Evolutionary conservation across 2,329 filamentous ascomycete genomes (phyloP), one percentile per base, ranked within the genome.

Genomic region (Huntiella bhutanensis): DNA sequence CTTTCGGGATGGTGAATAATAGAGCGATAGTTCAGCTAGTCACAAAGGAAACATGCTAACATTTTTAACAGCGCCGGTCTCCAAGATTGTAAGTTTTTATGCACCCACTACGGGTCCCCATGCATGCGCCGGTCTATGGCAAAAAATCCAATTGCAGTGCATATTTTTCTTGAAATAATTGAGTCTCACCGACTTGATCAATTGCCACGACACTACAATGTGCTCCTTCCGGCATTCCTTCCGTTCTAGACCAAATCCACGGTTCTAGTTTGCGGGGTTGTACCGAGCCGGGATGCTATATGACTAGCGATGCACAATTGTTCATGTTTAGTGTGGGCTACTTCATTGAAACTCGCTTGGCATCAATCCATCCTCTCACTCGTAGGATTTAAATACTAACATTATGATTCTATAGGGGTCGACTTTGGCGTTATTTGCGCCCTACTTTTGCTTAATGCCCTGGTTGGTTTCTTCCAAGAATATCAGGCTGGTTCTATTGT

Each of bases 341-440:
- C 17, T 8, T 3, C 2, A 4, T 4, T 1, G 17, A 19, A 19
- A 2, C 4, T 19, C 4, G 1, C 17, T 1, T 19, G 1, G 2
- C 17, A 19, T 3, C 4, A 19, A 5, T n/a, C n/a, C n/a, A n/a
- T n/a, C n/a, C n/a, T n/a, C n/a, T n/a, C n/a, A n/a, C n/a, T n/a
- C n/a, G n/a, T n/a, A n/a, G n/a, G n/a, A n/a, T n/a, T n/a, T n/a
- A n/a, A n/a, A n/a, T 19, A 19, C 47, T 49, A 49, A 49, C 47
- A 13, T 38, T 17, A 17, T n/a, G 13, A 33, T 33, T 43, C 39
- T 43, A 28, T 33, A 49, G 48, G 85, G 85, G 81, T 93, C 53
- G 85, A 93, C 67, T 88, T 93, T 57, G 85, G 83, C 70, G 84
- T 93, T 58, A 93, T 93, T 55, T 85, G 80, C 62, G 84, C 67